Conservation (phyloP, 2,329 filamentous ascomycete genomes). For the Fusarium cyanostomum region DNA sequence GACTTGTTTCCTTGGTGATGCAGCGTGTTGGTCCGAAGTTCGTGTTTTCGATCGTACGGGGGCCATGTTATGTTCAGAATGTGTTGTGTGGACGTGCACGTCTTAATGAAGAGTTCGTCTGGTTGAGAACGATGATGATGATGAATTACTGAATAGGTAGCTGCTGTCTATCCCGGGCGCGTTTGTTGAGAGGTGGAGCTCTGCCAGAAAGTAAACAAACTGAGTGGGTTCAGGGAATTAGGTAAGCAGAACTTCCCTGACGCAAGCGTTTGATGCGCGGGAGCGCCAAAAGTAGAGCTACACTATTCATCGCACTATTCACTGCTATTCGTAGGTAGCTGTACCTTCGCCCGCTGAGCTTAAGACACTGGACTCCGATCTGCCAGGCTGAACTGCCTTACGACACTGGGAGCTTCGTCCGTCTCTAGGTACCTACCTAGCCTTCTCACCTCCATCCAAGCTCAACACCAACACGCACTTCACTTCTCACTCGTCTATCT, state of each 20-base stretch:
- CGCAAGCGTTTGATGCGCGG: conserved; percentile 29
- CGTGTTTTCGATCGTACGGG: conserved; percentile 54
- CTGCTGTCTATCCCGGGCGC: conserved; percentile 36
- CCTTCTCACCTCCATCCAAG: conserved; percentile 42
- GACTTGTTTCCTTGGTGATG: conserved; percentile 30
- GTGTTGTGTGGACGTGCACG: conserved; percentile 29
- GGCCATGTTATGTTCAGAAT: conserved; percentile 52
- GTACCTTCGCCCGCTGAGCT: conserved; percentile 39
- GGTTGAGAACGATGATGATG: conserved; percentile 15
- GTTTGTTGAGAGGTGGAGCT: conserved; percentile 35
- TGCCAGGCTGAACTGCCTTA: conserved; percentile 59
- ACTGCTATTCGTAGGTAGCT: conserved; percentile 24
- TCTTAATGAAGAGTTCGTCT: conserved; percentile 6
- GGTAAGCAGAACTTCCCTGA: conserved; percentile 41
- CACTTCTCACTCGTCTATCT: conserved; percentile 1
- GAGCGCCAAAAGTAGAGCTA: conserved; percentile 29
- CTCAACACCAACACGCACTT: conserved; percentile 29
- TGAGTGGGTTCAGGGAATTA: conserved; percentile 30
- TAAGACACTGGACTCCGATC: conserved; percentile 20
- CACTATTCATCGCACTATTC: not conserved
- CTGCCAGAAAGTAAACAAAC: conserved; percentile 44
- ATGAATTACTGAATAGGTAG: conserved; percentile 20
- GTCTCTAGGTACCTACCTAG: no score
- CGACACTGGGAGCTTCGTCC: conserved; percentile 47
- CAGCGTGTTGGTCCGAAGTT: conserved; percentile 39